Conservation (phyloP, 2,329 filamentous ascomycete genomes). For the Colletotrichum sp. region DNA sequence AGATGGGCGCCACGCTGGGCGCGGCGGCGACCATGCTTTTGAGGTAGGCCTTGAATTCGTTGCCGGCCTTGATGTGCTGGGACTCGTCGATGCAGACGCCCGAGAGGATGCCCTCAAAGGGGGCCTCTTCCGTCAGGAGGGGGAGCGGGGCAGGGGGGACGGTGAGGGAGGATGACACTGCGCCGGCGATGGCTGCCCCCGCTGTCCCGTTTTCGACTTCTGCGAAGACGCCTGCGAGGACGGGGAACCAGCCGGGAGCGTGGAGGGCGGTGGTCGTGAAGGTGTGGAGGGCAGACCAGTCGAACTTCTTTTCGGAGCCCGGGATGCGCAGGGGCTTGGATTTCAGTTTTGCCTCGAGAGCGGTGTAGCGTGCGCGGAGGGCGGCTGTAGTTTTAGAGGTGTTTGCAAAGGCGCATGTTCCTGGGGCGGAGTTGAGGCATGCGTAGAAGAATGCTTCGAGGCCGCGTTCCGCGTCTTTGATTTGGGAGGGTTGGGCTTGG, state of each 20-base stretch:
- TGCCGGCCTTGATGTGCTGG: not conserved
- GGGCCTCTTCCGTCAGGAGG: not conserved
- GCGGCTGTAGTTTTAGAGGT: not conserved
- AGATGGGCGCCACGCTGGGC: conserved; percentile 7
- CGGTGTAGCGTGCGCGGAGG: not conserved
- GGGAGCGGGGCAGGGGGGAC: not conserved
- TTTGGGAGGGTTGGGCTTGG: not conserved
- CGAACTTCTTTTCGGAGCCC: not conserved
- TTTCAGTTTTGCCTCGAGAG: not conserved
- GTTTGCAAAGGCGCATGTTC: not conserved
- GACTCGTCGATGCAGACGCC: not conserved
- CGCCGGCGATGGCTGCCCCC: not conserved
- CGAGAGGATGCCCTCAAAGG: not conserved
- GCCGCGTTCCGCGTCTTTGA: not conserved
- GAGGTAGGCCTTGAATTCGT: not conserved
- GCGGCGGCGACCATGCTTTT: not conserved
- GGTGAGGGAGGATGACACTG: not conserved
- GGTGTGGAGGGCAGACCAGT: conserved; percentile 4
- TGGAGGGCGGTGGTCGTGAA: not conserved
- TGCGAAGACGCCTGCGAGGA: not conserved
- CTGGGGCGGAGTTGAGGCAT: not conserved
- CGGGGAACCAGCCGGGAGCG: not conserved
- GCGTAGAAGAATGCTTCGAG: conserved; percentile 2
- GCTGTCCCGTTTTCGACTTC: not conserved
- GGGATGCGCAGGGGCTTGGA: not conserved